Base-by-base conservation (phyloP, 257 asterid species). In the Verbena officinalis region DNA sequence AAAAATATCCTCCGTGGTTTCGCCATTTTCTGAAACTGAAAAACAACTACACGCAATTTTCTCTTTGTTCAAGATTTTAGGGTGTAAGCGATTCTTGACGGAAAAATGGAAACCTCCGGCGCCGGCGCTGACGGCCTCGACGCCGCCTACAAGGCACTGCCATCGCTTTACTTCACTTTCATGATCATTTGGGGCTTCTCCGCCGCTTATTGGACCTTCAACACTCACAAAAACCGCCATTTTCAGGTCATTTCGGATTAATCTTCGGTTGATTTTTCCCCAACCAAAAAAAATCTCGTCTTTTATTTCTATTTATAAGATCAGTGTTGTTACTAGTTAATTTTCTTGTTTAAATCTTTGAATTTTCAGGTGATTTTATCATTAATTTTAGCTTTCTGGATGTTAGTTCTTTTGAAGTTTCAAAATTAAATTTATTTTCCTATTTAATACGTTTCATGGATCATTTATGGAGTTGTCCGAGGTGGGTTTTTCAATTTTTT, bases 201-300 rank as follows among this genome's bases (percentile, higher is more conserved):
- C 75, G 87, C 93, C 65, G 68, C 64, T 59, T 80, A 74, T 13
- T 92, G 98, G 98, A 82, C 95, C 52, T 55, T 79, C 81, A 86
- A 86, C 73, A 89, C 86, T 53, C 78, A 75, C 77, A 79, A 17
- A 57, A 79, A 85, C 75, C 88, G 96, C 84, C 86, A 77, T 62
- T 85, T 83, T 68, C 97, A 89, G 95, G 96, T 92, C 63, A 68
- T 49, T 57, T 14, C 7, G 5, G 12, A 14, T 31, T 43, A 8
- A 27, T 10, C 48, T 5, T 1, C 1, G 15, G 12, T 36, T 33
- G 3, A 0, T 70, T 69, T 21, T 21, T 23, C n/a, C n/a, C n/a
- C n/a, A n/a, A n/a, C n/a, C n/a, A n/a, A n/a, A n/a, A n/a, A n/a
- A n/a, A n/a, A n/a, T 15, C 30, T 3, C 6, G n/a, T 19, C 3